phyloP scores from a whole-genome alignment of 371 early-diverging fungal species.

The Fennellomyces sp. region DNA sequence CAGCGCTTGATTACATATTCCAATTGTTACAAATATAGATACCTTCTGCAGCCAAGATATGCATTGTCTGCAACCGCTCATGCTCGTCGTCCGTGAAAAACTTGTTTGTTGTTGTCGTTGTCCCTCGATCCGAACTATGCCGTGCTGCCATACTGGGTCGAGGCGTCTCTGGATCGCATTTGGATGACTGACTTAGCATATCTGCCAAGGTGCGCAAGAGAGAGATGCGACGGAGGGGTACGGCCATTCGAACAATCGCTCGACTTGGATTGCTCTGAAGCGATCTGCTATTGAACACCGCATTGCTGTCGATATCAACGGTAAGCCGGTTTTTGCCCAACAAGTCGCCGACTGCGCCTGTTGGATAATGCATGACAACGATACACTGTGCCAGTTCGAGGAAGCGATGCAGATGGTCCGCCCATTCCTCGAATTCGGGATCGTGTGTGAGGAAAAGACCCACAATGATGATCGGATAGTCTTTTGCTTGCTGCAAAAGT shows the following conservation, averaged over 20 bases:
- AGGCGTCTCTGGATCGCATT: not conserved
- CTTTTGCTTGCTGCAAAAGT: not conserved
- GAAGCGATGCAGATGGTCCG: slow-evolving; percentile 2
- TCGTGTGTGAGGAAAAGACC: slow-evolving; percentile 26
- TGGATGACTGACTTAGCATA: not conserved
- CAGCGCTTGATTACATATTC: too few species aligned
- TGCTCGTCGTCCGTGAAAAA: slow-evolving; percentile 37
- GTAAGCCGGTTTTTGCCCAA: not conserved
- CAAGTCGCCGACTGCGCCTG: slow-evolving; percentile 8
- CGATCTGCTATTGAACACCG: not conserved
- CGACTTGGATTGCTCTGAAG: not conserved
- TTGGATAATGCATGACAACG: slow-evolving; percentile 45
- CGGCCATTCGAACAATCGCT: slow-evolving; percentile 48
- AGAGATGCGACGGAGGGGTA: slow-evolving; percentile 53
- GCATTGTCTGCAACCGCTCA: slow-evolving; percentile 24
- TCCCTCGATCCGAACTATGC: too few species aligned
- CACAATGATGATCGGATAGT: slow-evolving; percentile 38
- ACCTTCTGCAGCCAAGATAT: slow-evolving; percentile 42
- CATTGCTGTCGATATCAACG: too few species aligned
- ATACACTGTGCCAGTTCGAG: slow-evolving; percentile 21
- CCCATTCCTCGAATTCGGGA: slow-evolving; percentile 7
- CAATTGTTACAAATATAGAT: too few species aligned
- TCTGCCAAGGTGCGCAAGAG: slow-evolving; percentile 29
- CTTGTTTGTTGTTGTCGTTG: too few species aligned
- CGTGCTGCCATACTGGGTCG: too few species aligned